These are phyloP conservation scores for Parathielavia appendiculata DNA, from an alignment of 495 filamentous ascomycete species.

Conservation along the genomic window DNA sequence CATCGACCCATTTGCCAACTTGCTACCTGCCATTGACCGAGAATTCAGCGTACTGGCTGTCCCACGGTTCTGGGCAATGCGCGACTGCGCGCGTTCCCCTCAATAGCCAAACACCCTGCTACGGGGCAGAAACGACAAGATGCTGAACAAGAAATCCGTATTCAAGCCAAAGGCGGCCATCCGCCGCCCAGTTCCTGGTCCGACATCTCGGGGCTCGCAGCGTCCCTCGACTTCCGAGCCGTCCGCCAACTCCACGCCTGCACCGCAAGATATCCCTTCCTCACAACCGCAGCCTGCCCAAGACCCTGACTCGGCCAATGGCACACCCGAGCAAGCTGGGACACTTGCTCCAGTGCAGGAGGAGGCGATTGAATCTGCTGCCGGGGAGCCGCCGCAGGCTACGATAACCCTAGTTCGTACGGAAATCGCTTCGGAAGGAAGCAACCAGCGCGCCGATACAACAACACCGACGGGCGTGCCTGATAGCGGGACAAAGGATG, in stretches of 20 bases:
- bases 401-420: not conserved
- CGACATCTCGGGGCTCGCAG: slow-evolving; percentile 16
- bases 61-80: slow-evolving; percentile 9
- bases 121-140: slow-evolving; percentile 27
- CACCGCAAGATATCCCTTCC: slow-evolving; percentile 13
- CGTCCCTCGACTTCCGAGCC: slow-evolving; percentile 7
- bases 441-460: not conserved
- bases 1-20: not conserved
- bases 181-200: slow-evolving; percentile 17
- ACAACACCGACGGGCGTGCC: not conserved
- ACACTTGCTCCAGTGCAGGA: not conserved
- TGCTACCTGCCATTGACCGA: not conserved
- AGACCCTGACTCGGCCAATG: not conserved
- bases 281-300: slow-evolving; percentile 5
- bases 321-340: not conserved
- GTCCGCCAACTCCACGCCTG: slow-evolving; percentile 10
- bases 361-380: not conserved
- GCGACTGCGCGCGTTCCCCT: not conserved
- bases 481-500: not conserved
- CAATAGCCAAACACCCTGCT: slow-evolving; percentile 17
- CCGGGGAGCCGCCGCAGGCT: not conserved
- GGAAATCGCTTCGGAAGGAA: not conserved
- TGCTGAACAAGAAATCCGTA: slow-evolving; percentile 44
- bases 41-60: not conserved
- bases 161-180: slow-evolving; percentile 40